Conservation (phyloP, 768 basidiomycete species). For the Hortiboletus campestris region DNA sequence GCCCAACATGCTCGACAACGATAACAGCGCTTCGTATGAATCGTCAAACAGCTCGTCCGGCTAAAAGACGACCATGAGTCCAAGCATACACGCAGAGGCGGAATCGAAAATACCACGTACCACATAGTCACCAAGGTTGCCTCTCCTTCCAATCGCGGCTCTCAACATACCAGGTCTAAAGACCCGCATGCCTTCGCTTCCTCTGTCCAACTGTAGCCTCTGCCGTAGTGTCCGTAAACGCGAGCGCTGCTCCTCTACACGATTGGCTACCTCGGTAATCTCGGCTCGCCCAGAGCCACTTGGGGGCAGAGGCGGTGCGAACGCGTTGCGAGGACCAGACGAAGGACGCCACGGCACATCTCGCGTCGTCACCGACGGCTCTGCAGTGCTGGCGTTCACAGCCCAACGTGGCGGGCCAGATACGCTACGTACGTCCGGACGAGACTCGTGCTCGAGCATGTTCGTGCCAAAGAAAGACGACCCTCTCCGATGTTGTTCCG, state of each 20-base stretch:
- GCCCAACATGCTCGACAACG: constrained; percentile 57
- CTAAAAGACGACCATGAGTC: constrained; percentile 34
- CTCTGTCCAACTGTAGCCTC: constrained; percentile 29
- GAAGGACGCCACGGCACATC: constrained; percentile 25
- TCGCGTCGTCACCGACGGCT: constrained; percentile 2
- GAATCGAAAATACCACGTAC: constrained; percentile 36
- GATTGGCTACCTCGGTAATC: constrained; percentile 3
- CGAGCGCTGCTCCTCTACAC: constrained; percentile 21
- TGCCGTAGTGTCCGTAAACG: constrained; percentile 28
- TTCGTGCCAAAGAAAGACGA: constrained; percentile 3
- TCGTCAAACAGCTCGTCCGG: constrained; percentile 74
- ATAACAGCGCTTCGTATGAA: constrained; percentile 70
- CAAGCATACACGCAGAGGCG: neutral
- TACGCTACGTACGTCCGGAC: constrained; percentile 1
- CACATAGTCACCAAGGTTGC: constrained; percentile 46
- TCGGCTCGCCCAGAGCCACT: constrained; percentile 1
- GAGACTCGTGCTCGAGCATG: constrained; percentile 13
- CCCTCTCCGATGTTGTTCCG: constrained; percentile 14
- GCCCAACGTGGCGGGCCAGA: constrained; percentile 12
- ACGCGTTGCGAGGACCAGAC: constrained; percentile 14
- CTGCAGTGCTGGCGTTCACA: constrained; percentile 1
- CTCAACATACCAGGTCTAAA: constrained; percentile 27
- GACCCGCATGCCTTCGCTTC: constrained; percentile 15
- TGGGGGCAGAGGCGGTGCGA: neutral
- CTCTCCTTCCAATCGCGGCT: constrained; percentile 20